Base-by-base conservation (phyloP, 2,329 filamentous ascomycete species). In the Geosmithia morbida region DNA sequence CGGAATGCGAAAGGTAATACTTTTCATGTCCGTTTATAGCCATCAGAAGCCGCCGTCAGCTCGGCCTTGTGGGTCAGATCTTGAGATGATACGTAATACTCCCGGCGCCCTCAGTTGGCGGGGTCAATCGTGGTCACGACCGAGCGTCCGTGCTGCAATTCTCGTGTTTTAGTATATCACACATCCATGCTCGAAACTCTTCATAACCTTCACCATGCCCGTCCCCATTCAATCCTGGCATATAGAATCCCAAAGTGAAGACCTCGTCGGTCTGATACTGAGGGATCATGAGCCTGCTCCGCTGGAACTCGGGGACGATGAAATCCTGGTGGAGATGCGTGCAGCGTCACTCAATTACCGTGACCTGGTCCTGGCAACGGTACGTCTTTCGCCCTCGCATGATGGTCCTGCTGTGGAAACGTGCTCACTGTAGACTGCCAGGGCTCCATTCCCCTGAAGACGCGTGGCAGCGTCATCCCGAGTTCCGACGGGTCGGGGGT, bases 301-400 rank as follows among this genome's bases (percentile, higher is more conserved):
- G 0, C 43, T 43, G 0, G 59, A 71, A 48, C 54, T 79, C 2
- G 75, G 72, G 2, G 70, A 79, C 43, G 68, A 72, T 46, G 76
- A 82, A 44, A 76, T 81, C 4, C 64, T 83, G 4, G 75, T 83
- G 53, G 76, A 78, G 58, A 63, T 74, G 2, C 55, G 67, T n/a
- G 70, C 65, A 3, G 70, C 66, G 1, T 68, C 68, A 13, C 56
- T 74, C 46, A 74, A 74, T 50, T 72, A 71, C 49, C 62, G 71
- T 20, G 71, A 74, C 30, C 53, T 74, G 8, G 60, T 64, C 16
- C 70, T 73, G 46, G 63, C 66, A 0, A 59, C 43, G 2, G 60
- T 59, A 49, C 41, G 18, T 29, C n/a, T 43, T 43, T 13, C 7
- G 11, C 10, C 18, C 16, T 43, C 41, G 16, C 13, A 17, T 43